Evolutionary conservation across 257 asterid genomes (phyloP).

Genomic region (Solanum sitiens): DNA sequence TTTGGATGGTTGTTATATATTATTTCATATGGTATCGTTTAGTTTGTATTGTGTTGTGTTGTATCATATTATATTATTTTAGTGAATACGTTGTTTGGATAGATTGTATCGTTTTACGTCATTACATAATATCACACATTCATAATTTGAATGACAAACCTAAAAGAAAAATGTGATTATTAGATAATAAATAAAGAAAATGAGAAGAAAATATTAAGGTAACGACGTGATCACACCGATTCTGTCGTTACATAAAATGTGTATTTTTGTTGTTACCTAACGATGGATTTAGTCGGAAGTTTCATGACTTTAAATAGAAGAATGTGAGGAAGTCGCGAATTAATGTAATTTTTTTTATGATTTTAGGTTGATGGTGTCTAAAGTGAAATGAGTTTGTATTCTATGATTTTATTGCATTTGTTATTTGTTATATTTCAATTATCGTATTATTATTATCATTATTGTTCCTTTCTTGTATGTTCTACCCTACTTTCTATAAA

Average conservation of each 20-base stretch:
- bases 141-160: not conserved
- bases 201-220: too few species aligned
- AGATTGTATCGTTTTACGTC: not conserved
- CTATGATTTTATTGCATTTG: not conserved
- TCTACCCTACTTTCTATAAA: too few species aligned
- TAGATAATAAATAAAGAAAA: too few species aligned
- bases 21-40: too few species aligned
- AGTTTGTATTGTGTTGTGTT: rapidly evolving
- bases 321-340: not conserved
- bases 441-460: too few species aligned
- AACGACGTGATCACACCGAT: not conserved
- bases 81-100: not conserved
- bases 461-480: too few species aligned
- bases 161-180: not conserved
- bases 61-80: too few species aligned
- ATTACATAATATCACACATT: too few species aligned
- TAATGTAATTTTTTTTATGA: not conserved
- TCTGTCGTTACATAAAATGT: not conserved
- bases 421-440: not conserved
- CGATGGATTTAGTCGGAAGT: not conserved
- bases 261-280: too few species aligned
- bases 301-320: not conserved
- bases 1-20: too few species aligned
- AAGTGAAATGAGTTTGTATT: too few species aligned
- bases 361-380: not conserved